These are phyloP conservation scores for Eucalyptus marginata DNA, from an alignment of 345 rosid genomes.

Conservation along the genomic window DNA sequence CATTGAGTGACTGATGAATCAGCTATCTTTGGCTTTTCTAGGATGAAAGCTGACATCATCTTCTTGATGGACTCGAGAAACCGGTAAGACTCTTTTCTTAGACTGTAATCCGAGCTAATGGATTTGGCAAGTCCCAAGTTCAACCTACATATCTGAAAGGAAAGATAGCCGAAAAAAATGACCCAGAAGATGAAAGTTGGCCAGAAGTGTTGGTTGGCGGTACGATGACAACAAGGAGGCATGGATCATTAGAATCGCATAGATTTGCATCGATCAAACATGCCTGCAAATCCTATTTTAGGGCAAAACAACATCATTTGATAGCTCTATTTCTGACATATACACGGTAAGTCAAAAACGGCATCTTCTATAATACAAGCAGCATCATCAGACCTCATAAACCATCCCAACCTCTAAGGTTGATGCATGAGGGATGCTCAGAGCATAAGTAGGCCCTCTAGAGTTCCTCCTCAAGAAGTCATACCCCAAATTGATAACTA, in stretches of 20 bases:
- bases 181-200: neutral
- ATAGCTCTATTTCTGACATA: neutral
- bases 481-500: conserved; percentile 74
- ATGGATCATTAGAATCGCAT: neutral
- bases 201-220: neutral
- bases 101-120: neutral
- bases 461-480: conserved; percentile 88
- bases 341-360: neutral
- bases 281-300: neutral
- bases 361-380: neutral
- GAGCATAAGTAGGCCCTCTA: conserved; percentile 54
- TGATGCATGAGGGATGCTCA: conserved; percentile 76
- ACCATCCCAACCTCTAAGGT: conserved; percentile 96
- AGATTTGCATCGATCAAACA: neutral
- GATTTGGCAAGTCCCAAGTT: neutral
- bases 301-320: neutral
- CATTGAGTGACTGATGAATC: neutral
- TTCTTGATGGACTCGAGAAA: neutral
- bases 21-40: neutral
- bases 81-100: neutral
- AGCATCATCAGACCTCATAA: conserved; percentile 39
- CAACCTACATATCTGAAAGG: neutral
- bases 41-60: neutral
- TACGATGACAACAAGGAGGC: neutral
- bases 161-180: neutral